These are phyloP conservation scores for Plasmodium malariae DNA, from an alignment of 169 alveolate species.

Conservation along the genomic window DNA sequence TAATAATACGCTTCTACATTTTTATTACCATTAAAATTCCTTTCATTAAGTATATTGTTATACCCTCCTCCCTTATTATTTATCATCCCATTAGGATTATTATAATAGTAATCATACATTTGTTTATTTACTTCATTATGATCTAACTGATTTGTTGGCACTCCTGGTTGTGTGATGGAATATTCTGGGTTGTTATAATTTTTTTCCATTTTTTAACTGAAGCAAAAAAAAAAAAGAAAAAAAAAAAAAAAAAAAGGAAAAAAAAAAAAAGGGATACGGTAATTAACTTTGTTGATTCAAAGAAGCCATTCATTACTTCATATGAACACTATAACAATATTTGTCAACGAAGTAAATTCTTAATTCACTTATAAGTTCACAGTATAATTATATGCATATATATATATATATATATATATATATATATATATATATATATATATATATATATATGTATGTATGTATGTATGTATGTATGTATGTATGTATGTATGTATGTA, in stretches of 20 bases:
- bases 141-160: constrained; percentile 3
- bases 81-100: constrained; percentile 13
- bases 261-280: too few relatives aligned
- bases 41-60: constrained; percentile 13
- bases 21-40: constrained; percentile 22
- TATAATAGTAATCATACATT: constrained; percentile 49
- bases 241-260: neutral
- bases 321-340: neutral
- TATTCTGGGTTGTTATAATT: constrained; percentile 25
- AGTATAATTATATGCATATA: neutral
- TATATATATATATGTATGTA: neutral
- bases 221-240: constrained; percentile 14
- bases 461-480: neutral
- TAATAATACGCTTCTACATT: constrained; percentile 14
- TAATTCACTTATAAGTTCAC: neutral
- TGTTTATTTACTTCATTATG: constrained; percentile 52
- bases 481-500: neutral
- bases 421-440: too few relatives aligned
- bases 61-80: constrained; percentile 12
- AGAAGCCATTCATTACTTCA: neutral
- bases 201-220: constrained; percentile 32
- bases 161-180: constrained; percentile 11
- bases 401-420: too few relatives aligned
- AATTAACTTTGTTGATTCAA: neutral
- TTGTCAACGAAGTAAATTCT: neutral